Conservation (phyloP, 495 filamentous ascomycete species). For the Tuber magnatum region DNA sequence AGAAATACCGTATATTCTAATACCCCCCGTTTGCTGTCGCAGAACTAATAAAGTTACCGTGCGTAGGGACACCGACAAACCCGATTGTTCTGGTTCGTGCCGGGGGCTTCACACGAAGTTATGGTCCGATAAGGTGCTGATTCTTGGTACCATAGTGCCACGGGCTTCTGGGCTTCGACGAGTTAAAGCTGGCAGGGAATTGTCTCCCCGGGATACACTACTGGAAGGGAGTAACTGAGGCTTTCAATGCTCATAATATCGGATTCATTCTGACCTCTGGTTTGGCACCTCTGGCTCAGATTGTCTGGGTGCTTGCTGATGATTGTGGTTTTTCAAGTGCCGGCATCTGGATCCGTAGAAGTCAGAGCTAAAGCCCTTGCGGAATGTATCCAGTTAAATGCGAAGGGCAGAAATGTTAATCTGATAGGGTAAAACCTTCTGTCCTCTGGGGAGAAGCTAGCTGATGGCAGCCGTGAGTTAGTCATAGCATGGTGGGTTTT, state of each 20-base stretch:
- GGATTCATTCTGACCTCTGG: constrained; percentile 58
- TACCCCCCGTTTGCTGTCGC: not conserved
- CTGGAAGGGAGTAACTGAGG: constrained; percentile 85
- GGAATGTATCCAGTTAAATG: constrained; percentile 35
- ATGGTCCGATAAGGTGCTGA: constrained; percentile 67
- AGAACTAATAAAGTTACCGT: constrained; percentile 4
- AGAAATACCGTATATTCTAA: constrained; percentile 57
- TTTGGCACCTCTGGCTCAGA: not conserved
- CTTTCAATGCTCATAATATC: constrained; percentile 60
- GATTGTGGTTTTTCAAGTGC: constrained; percentile 19
- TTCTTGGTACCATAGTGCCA: constrained; percentile 52
- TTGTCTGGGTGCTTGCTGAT: not conserved
- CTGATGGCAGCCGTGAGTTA: constrained; percentile 40
- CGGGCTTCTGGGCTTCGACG: constrained; percentile 84
- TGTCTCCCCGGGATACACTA: constrained; percentile 74
- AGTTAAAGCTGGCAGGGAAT: constrained; percentile 63
- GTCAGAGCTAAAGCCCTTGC: constrained; percentile 29
- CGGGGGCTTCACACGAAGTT: constrained; percentile 43
- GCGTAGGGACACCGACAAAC: constrained; percentile 26
- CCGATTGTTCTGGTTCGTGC: constrained; percentile 32
- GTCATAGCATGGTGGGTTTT: constrained; percentile 63
- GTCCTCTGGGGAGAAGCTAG: not conserved
- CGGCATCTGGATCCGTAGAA: constrained; percentile 36
- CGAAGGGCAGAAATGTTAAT: constrained; percentile 35
- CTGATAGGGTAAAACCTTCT: constrained; percentile 27